Evolutionary conservation across 1,284 basidiomycete genomes (phyloP).

Genomic region (Puccinia novopanici): DNA sequence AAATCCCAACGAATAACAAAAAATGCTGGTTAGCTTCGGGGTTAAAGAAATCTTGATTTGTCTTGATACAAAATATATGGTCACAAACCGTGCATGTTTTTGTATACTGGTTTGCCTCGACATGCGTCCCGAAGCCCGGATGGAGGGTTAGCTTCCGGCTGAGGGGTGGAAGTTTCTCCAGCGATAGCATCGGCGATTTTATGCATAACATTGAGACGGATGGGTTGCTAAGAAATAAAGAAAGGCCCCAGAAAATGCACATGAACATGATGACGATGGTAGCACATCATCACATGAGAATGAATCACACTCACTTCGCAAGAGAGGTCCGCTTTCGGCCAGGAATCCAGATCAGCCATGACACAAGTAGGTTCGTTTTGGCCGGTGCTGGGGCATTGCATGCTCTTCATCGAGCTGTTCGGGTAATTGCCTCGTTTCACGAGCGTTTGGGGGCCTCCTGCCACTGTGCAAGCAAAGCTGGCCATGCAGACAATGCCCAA

Average conservation of each 20-base stretch:
- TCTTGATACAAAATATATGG: background rate
- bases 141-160: background rate
- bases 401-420: background rate
- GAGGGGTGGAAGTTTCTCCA: background rate
- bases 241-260: too few species aligned
- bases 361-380: background rate
- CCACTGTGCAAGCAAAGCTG: background rate
- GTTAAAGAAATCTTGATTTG: background rate
- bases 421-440: background rate
- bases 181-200: background rate
- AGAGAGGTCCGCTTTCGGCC: background rate
- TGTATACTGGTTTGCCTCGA: background rate
- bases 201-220: background rate
- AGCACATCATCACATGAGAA: background rate
- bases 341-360: background rate
- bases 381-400: background rate
- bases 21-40: background rate
- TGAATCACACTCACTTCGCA: slow-evolving; percentile 1
- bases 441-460: background rate
- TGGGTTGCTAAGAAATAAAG: background rate
- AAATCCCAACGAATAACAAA: background rate
- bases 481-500: background rate
- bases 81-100: background rate
- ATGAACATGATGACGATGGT: too few species aligned
- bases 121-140: background rate